Evolutionary conservation across 2,329 filamentous ascomycete genomes (phyloP).

Genomic region (Fusarium sp.): DNA sequence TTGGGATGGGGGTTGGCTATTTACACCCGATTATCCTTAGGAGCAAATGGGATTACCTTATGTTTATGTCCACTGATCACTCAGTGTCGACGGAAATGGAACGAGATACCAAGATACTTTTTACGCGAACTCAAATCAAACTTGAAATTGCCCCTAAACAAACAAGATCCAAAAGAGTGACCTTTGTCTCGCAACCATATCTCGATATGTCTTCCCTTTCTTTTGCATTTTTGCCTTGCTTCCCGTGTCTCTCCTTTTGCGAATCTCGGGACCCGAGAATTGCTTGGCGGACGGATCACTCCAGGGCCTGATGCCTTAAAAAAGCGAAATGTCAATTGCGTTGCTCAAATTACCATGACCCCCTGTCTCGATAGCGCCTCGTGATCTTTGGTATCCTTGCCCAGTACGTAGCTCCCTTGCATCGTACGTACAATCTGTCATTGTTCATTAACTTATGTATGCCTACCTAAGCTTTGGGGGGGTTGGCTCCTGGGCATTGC

Average conservation of each 20-base stretch:
- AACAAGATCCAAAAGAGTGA: neutral
- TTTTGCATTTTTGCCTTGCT: neutral
- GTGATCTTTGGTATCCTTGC: conserved; percentile 41
- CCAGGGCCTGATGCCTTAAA: neutral
- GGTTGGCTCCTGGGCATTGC: neutral
- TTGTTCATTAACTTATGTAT: neutral
- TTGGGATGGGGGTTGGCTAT: conserved; percentile 31
- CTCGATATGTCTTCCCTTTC: neutral
- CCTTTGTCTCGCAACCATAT: neutral
- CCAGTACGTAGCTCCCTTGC: conserved; percentile 29
- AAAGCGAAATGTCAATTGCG: conserved; percentile 20
- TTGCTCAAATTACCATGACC: conserved; percentile 32
- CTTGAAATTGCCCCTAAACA: conserved; percentile 26
- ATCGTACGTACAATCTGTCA: conserved; percentile 12
- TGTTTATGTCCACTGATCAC: conserved; percentile 40
- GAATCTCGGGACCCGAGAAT: neutral
- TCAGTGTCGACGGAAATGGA: conserved; percentile 43
- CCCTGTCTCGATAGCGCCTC: conserved; percentile 40
- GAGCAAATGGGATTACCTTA: conserved; percentile 34
- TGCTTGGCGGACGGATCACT: conserved; percentile 10
- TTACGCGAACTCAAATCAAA: conserved; percentile 34
- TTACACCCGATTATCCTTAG: conserved; percentile 20
- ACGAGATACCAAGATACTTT: conserved; percentile 40
- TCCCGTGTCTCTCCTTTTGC: conserved; percentile 15
- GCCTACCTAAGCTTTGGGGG: neutral